A percentile compares a stretch with the other conserved stretches of the same genome.
These are phyloP conservation scores for Circinella minor DNA, from an alignment of 371 early-diverging fungal species.

Conservation along the genomic window DNA sequence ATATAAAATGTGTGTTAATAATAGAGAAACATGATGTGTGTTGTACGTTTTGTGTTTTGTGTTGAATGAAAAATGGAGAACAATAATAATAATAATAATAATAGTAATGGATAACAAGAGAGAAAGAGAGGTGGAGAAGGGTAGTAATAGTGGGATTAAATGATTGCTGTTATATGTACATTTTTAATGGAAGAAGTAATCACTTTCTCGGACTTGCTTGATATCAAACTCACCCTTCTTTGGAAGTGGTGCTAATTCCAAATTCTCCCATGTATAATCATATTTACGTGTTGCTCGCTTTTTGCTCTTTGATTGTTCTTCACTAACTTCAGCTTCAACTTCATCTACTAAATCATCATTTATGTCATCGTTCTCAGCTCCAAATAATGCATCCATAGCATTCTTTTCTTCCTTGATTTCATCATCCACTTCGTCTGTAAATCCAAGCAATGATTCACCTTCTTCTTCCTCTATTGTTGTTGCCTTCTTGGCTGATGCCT, in stretches of 20 bases:
- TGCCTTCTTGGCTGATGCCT: neutral
- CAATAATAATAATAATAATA: too few relatives aligned
- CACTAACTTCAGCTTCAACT: constrained; percentile 21
- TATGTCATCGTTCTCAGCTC: constrained; percentile 21
- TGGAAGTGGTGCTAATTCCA: constrained; percentile 81
- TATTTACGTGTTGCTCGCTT: constrained; percentile 30
- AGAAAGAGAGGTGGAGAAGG: too few relatives aligned
- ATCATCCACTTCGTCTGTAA: constrained; percentile 10
- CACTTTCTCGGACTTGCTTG: constrained; percentile 74
- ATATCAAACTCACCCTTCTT: constrained; percentile 86
- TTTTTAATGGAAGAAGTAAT: constrained; percentile 90
- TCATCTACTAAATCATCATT: constrained; percentile 15
- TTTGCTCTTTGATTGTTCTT: neutral
- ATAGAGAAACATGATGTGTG: too few relatives aligned
- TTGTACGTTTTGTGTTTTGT: too few relatives aligned
- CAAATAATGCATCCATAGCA: constrained; percentile 39
- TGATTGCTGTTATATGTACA: constrained; percentile 6
- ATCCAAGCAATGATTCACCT: constrained; percentile 12
- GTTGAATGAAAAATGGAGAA: too few relatives aligned
- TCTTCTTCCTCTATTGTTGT: constrained; percentile 20
- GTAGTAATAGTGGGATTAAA: neutral
- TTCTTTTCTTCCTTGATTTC: constrained; percentile 29
- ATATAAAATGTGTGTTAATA: neutral
- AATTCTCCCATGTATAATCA: constrained; percentile 66
- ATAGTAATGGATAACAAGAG: too few relatives aligned